A percentile compares a stretch with the other conserved stretches of the same genome.
phyloP scores from a whole-genome alignment of 108 stramenopile genomes.

The Cyclotella sp. region DNA sequence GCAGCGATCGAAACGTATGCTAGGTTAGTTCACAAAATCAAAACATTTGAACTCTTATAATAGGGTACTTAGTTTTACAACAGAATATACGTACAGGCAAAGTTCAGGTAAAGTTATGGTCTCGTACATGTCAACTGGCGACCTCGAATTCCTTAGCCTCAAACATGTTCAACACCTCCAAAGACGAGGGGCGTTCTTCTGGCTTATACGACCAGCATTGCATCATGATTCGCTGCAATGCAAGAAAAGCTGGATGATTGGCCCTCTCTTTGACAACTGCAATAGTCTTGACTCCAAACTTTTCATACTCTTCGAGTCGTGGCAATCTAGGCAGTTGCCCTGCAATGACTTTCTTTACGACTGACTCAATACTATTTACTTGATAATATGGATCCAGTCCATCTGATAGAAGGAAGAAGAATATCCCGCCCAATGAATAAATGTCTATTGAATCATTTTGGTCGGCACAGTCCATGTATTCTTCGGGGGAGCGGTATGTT shows the following conservation, averaged over 20 bases:
- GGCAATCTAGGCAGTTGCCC: conserved; percentile 13
- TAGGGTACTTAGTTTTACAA: not conserved
- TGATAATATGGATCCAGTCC: conserved; percentile 22
- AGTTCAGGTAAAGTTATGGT: too few relatives aligned
- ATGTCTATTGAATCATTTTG: conserved; percentile 28
- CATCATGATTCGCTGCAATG: conserved; percentile 24
- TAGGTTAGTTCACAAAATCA: not conserved
- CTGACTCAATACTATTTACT: not conserved
- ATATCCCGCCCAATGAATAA: conserved; percentile 25
- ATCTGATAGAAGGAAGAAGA: conserved; percentile 25
- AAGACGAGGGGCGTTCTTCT: conserved; percentile 27
- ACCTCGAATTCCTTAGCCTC: conserved; percentile 7
- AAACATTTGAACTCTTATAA: too few relatives aligned
- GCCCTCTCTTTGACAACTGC: not conserved
- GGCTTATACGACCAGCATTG: conserved; percentile 18
- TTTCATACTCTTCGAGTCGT: not conserved
- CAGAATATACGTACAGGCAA: not conserved
- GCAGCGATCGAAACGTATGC: conserved; percentile 26
- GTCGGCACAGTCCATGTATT: conserved; percentile 21
- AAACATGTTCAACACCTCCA: conserved; percentile 31
- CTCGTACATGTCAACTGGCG: not conserved
- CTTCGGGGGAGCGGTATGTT: conserved; percentile 17
- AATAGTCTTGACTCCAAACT: not conserved
- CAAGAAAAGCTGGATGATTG: conserved; percentile 31
- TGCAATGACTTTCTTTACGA: not conserved